Base-by-base conservation (phyloP, 305 asterid species). In the Nicotiana rustica region DNA sequence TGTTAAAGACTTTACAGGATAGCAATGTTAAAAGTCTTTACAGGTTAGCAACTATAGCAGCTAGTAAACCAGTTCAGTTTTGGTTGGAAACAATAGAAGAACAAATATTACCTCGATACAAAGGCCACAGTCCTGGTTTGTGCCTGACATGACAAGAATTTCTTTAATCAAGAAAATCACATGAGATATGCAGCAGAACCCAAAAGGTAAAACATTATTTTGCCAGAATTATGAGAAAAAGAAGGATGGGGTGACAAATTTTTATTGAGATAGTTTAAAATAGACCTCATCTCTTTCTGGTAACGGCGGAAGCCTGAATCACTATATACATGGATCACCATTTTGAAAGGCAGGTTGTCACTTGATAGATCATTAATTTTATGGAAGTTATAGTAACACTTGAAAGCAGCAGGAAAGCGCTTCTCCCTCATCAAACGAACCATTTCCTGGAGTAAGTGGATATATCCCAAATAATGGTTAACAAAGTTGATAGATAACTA, bases 201-300 rank as follows among this genome's bases (percentile, higher is more conserved):
- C 80, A 76, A 76, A 31, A 76, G 31, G 47, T 75, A 52, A 44
- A 73, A 49, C 21, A 25, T 49, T 15, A 49, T 62, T 62, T 10
- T 62, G 36, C 68, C 5, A 33, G 68, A 62, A 62, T 10, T 17
- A 21, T 10, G 67, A n/a, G 68, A 62, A 21, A 62, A 64, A 59
- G 64, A 62, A 6, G 71, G 55, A 36, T 5, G 36, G 41, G 67
- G 12, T 81, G 4, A 67, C 17, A 71, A 84, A 85, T 25, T 77
- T 44, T 80, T 77, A 17, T 52, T 57, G 25, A 17, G 7, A 69
- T 21, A 41, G 80, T 36, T 71, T 17, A 81, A 84, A 67, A 65
- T 85, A 85, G 56, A 96, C 99, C 97, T 97, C 98, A 95, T 92
- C 90, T 97, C 99, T 90, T 92, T 95, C 88, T 95, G 99, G 89